Conservation (phyloP, 2,329 filamentous ascomycete genomes). For the Colletotrichum acutatum region DNA sequence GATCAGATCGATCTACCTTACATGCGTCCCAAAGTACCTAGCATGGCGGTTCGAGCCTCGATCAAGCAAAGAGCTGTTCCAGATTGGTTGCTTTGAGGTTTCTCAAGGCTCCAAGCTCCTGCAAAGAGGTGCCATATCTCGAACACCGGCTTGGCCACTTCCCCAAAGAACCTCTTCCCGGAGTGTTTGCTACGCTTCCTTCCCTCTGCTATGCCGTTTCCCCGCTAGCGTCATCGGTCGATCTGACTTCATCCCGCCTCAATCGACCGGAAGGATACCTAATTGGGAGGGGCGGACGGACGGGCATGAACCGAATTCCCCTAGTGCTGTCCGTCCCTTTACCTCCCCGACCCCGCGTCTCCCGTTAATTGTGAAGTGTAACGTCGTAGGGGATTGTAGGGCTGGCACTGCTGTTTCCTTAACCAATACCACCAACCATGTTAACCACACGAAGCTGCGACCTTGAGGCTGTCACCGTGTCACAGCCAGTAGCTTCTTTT, state of each 20-base stretch:
- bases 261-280: constrained; percentile 10
- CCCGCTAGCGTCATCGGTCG: neutral
- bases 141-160: neutral
- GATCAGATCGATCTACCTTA: neutral
- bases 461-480: neutral
- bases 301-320: neutral
- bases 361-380: neutral
- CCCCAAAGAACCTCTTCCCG: neutral
- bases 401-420: neutral
- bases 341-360: neutral
- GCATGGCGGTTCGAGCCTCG: neutral
- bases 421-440: constrained; percentile 8
- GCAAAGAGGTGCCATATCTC: neutral
- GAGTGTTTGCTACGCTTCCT: neutral
- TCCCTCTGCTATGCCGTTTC: neutral
- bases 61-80: neutral
- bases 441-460: constrained; percentile 5
- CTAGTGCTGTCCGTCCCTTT: neutral
- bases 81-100: neutral
- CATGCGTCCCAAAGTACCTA: neutral
- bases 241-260: constrained; percentile 13
- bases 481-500: neutral
- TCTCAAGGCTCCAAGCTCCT: neutral
- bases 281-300: neutral
- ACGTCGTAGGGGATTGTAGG: constrained; percentile 10